phyloP scores from a whole-genome alignment of 2,329 filamentous ascomycete species.

The Sporothrix euskadiensis region DNA sequence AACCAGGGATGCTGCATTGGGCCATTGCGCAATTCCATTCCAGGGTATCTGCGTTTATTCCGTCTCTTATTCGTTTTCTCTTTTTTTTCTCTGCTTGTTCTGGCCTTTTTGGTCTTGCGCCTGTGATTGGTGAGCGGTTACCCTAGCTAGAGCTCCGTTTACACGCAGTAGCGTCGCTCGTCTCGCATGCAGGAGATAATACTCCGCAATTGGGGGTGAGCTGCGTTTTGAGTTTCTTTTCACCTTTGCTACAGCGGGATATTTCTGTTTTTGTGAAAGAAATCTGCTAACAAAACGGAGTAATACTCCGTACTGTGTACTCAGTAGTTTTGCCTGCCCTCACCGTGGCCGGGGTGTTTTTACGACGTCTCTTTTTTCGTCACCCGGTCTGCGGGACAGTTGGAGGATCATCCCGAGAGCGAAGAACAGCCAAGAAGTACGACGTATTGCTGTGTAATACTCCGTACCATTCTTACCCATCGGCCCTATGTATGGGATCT shows the following conservation, averaged over 20 bases:
- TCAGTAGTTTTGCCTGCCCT: neutral
- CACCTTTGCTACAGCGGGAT: neutral
- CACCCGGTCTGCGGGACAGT: neutral
- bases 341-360: neutral
- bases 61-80: neutral
- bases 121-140: conserved; percentile 27
- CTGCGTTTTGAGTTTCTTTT: neutral
- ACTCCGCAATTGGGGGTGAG: neutral
- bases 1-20: conserved; percentile 24
- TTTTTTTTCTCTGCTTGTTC: neutral
- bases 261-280: neutral
- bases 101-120: neutral
- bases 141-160: conserved; percentile 26
- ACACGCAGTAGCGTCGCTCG: conserved; percentile 22
- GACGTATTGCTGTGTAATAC: no score
- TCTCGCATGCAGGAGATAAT: conserved; percentile 23
- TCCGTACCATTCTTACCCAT: neutral
- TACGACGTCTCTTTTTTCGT: neutral
- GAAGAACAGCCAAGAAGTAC: neutral
- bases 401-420: neutral
- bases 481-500: neutral
- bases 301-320: neutral
- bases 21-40: conserved; percentile 28
- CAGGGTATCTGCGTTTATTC: conserved; percentile 16
- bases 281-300: neutral